Conservation (phyloP, 805 yeast genomes). For the Candida parachauliodes region DNA sequence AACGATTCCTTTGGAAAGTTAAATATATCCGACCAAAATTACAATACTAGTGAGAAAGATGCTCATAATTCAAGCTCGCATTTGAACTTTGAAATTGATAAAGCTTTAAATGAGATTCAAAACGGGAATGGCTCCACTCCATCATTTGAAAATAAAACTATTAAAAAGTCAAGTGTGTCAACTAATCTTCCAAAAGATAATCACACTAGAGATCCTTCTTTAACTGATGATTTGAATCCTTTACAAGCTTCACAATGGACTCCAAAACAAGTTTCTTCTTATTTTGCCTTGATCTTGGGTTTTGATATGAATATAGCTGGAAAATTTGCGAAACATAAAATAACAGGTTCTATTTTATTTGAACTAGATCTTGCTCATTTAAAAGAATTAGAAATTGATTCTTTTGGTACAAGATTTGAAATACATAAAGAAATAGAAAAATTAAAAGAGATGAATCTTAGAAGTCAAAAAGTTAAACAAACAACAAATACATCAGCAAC, state of each 20-base stretch:
- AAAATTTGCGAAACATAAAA: constrained; percentile 81
- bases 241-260: constrained; percentile 64
- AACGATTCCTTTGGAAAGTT: constrained; percentile 7
- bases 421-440: constrained; percentile 84
- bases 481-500: too few relatives aligned
- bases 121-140: too few relatives aligned
- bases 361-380: constrained; percentile 82
- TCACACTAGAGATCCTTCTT: constrained; percentile 12
- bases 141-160: background rate
- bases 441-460: constrained; percentile 30
- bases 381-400: constrained; percentile 86
- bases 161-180: background rate
- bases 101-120: constrained; percentile 63
- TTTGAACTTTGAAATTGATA: constrained; percentile 62
- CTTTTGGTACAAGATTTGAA: constrained; percentile 95
- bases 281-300: constrained; percentile 64
- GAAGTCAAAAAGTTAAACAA: constrained; percentile 10
- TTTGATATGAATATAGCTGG: constrained; percentile 74
- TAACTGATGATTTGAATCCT: constrained; percentile 40
- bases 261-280: constrained; percentile 79
- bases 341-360: constrained; percentile 79
- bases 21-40: background rate
- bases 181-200: background rate
- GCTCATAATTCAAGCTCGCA: background rate
- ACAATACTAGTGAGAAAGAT: too few relatives aligned